Conservation (phyloP, 2,329 filamentous ascomycete genomes). For the Penicillium sp. region DNA sequence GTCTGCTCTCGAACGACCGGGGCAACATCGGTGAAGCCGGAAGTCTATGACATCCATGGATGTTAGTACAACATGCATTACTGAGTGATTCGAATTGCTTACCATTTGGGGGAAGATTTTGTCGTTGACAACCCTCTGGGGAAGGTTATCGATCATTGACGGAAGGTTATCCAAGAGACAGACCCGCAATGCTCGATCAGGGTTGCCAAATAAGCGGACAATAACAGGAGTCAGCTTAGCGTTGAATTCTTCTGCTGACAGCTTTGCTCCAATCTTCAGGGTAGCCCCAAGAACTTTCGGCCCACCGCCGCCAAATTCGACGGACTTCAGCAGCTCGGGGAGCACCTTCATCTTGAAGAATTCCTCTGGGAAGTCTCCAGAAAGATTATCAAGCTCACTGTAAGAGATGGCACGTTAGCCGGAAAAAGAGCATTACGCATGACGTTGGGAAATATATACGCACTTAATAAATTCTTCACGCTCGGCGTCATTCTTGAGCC, state of each 20-base stretch:
- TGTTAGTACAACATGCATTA: background rate
- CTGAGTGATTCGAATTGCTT: constrained; percentile 20
- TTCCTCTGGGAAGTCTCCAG: constrained; percentile 93
- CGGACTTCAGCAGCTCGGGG: constrained; percentile 92
- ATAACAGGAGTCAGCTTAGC: constrained; percentile 79
- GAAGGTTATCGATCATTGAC: constrained; percentile 83
- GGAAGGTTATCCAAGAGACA: constrained; percentile 86
- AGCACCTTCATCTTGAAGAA: constrained; percentile 98
- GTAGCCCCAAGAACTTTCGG: constrained; percentile 85
- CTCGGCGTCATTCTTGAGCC: constrained; percentile 80
- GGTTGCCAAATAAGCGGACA: constrained; percentile 81
- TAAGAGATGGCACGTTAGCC: constrained; percentile 22
- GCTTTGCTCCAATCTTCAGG: constrained; percentile 84
- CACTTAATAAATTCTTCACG: constrained; percentile 78
- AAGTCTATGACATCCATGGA: constrained; percentile 68
- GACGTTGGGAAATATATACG: constrained; percentile 18
- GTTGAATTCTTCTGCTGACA: constrained; percentile 88
- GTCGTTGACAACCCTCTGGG: constrained; percentile 87
- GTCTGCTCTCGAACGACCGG: constrained; percentile 94
- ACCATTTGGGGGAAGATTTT: constrained; percentile 96
- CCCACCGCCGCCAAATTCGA: constrained; percentile 96
- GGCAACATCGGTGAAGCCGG: constrained; percentile 87
- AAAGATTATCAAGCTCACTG: constrained; percentile 75
- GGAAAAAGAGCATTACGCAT: background rate
- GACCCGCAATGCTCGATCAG: constrained; percentile 87